These are phyloP conservation scores for Cantharellus anzutake DNA, from an alignment of 768 basidiomycete species.

Conservation along the genomic window DNA sequence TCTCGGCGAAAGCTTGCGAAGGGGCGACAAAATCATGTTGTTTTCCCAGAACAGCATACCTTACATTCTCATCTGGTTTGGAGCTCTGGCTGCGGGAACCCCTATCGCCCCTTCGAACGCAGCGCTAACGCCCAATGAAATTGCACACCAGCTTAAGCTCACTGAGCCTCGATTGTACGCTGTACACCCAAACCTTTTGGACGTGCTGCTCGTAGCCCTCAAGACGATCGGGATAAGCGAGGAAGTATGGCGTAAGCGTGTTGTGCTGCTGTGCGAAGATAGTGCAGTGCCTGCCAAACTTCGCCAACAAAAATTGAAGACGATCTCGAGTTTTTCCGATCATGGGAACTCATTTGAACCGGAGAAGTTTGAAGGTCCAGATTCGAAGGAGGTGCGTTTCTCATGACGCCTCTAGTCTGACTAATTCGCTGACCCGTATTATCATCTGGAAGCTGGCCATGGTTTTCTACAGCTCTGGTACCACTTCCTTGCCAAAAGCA, in stretches of 20 bases:
- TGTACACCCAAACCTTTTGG: conserved; percentile 17
- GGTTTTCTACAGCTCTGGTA: not conserved
- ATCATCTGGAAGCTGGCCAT: not conserved
- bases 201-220: conserved; percentile 15
- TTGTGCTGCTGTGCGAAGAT: conserved; percentile 12
- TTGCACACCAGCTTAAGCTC: conserved; percentile 19
- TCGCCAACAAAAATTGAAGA: conserved; percentile 3
- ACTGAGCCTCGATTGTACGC: conserved; percentile 15
- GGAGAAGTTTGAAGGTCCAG: not conserved
- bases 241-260: conserved; percentile 2
- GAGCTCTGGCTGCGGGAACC: conserved; percentile 13
- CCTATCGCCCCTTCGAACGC: conserved; percentile 15
- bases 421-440: conserved; percentile 1
- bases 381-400: not conserved
- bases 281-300: not conserved
- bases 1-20: too few relatives aligned
- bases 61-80: conserved; percentile 9
- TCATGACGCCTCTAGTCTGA: conserved; percentile 10
- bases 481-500: not conserved
- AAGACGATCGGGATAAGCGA: conserved; percentile 9
- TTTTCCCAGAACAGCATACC: conserved; percentile 13
- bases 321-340: conserved; percentile 9
- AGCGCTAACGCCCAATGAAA: conserved; percentile 16
- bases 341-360: conserved; percentile 6
- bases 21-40: not conserved